Conservation (phyloP, 2,329 filamentous ascomycete genomes). For the Trichoderma breve region DNA sequence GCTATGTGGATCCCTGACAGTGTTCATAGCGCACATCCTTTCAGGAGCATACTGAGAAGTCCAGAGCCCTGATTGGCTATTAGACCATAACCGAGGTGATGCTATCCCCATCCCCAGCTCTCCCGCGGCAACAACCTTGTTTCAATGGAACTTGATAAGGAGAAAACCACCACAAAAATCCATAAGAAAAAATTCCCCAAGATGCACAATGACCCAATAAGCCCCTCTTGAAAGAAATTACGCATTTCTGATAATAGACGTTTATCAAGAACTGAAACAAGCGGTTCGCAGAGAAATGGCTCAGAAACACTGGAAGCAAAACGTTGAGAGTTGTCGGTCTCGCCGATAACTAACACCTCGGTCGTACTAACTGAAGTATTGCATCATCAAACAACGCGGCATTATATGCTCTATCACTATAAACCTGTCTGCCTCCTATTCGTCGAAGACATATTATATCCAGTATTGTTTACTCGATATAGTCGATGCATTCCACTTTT, state of each 20-base stretch:
- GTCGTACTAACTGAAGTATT: background rate
- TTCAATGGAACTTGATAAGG: background rate
- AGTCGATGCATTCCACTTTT: background rate
- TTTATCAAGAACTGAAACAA: background rate
- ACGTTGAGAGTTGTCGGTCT: background rate
- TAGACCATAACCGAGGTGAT: background rate
- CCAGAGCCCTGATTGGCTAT: background rate
- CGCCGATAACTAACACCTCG: background rate
- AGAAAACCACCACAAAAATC: background rate
- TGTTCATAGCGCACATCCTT: background rate
- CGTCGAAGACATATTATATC: background rate
- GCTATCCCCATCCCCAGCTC: background rate
- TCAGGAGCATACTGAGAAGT: background rate
- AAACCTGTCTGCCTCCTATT: background rate
- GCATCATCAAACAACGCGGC: background rate
- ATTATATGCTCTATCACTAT: background rate
- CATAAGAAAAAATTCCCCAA: background rate
- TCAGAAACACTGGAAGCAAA: background rate
- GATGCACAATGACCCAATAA: background rate
- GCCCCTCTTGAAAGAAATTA: background rate
- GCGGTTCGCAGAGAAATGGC: background rate
- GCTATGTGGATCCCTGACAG: background rate
- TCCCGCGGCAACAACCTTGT: background rate
- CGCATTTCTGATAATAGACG: background rate
- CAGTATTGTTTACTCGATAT: background rate